Percentiles rank a stretch among this genome's conserved stretches.
These are phyloP conservation scores for Tetrahymena thermophila DNA, from an alignment of 73 alveolate species.

Conservation along the genomic window DNA sequence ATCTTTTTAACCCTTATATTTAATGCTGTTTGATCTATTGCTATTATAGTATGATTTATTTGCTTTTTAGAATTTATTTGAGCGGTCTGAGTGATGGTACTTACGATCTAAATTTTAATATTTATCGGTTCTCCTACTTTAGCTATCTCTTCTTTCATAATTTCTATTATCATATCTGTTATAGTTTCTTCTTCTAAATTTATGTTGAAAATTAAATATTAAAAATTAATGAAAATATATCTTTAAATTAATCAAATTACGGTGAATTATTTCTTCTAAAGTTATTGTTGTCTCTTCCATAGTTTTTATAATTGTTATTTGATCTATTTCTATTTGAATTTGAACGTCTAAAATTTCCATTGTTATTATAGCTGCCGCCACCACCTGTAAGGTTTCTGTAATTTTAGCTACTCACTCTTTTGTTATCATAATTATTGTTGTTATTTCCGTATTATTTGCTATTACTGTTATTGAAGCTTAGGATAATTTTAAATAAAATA, in stretches of 20 bases:
- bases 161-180: neutral
- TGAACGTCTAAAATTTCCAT: neutral
- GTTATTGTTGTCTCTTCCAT: neutral
- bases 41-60: neutral
- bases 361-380: neutral
- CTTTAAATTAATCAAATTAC: neutral
- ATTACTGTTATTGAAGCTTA: neutral
- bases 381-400: neutral
- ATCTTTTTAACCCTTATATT: neutral
- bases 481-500: neutral
- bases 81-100: neutral
- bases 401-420: neutral
- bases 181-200: neutral
- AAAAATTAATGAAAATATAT: neutral
- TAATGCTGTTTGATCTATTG: neutral
- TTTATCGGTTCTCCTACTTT: neutral
- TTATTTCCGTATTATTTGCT: neutral
- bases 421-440: neutral
- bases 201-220: neutral
- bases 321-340: neutral
- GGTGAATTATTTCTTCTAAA: neutral
- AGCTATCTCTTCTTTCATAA: neutral
- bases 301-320: neutral
- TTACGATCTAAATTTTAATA: neutral
- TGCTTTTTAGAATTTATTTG: neutral